Evolutionary conservation across 78 protist species (phyloP).

Genomic region (Isochrysis galbana): DNA sequence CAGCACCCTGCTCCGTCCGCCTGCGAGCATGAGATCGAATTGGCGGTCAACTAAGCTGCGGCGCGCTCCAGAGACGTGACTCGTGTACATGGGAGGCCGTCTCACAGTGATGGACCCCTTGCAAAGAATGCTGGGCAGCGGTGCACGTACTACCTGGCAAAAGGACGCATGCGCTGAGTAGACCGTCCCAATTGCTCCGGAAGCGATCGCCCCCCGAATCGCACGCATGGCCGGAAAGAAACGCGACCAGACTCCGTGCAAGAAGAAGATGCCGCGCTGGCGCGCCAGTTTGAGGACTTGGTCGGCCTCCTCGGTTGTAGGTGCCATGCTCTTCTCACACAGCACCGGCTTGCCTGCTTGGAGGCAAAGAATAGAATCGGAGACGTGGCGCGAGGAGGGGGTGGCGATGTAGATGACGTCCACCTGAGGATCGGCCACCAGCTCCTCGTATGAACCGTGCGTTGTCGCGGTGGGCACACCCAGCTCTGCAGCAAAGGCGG

Average conservation of each 20-base stretch:
- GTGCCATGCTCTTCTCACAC: neutral
- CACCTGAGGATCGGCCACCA: neutral
- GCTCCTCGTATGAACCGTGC: neutral
- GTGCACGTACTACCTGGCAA: too few relatives aligned
- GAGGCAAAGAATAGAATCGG: neutral
- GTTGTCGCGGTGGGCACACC: neutral
- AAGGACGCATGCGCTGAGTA: neutral
- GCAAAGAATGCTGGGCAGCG: too few relatives aligned
- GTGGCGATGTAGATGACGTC: constrained; percentile 3
- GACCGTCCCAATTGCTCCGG: neutral
- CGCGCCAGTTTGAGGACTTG: neutral
- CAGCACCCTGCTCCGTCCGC: neutral
- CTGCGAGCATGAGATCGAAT: neutral
- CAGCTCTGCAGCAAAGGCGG: neutral
- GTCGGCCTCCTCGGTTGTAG: neutral
- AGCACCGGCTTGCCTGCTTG: neutral
- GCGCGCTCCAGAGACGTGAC: neutral
- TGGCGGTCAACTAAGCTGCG: neutral
- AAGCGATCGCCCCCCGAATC: neutral
- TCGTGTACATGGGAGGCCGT: too few relatives aligned
- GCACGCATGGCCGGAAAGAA: neutral
- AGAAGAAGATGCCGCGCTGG: neutral
- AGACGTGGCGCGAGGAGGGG: neutral
- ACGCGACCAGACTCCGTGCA: constrained; percentile 6
- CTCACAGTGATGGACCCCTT: too few relatives aligned